Evolutionary conservation across 768 basidiomycete species (phyloP).

Genomic region (Boletus fagicola): DNA sequence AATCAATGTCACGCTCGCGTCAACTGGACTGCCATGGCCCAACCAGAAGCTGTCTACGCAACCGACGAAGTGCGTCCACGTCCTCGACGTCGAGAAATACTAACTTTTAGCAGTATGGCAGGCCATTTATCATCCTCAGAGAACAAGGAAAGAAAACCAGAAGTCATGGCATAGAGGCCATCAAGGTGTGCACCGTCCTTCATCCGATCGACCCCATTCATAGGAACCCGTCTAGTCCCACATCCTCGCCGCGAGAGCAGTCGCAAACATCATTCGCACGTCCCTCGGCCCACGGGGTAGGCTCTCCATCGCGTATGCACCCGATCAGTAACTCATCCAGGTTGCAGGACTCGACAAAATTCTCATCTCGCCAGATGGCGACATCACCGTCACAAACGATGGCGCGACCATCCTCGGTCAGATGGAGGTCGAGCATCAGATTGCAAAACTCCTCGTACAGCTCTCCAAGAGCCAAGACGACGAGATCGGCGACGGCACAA

Average conservation of each 20-base stretch:
- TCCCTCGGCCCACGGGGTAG: constrained; percentile 92
- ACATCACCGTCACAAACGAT: constrained; percentile 99
- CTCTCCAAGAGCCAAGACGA: constrained; percentile 98
- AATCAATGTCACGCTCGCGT: constrained; percentile 29
- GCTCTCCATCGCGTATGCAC: constrained; percentile 14
- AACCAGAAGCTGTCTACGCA: constrained; percentile 74
- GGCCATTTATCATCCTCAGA: constrained; percentile 96
- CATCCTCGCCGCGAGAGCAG: constrained; percentile 92
- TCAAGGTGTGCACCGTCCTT: constrained; percentile 61
- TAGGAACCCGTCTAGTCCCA: constrained; percentile 58
- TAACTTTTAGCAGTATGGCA: constrained; percentile 63
- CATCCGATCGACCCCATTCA: constrained; percentile 1
- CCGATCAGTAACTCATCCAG: constrained; percentile 13
- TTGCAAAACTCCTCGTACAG: constrained; percentile 96
- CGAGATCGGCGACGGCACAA: constrained; percentile 99
- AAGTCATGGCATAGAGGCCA: constrained; percentile 89
- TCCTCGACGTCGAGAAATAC: background rate
- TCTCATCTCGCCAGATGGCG: constrained; percentile 93
- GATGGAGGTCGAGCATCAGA: constrained; percentile 99
- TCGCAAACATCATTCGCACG: constrained; percentile 92
- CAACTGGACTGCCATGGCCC: constrained; percentile 23
- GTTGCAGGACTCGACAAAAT: constrained; percentile 89
- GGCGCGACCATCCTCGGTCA: constrained; percentile 97
- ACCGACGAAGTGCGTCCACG: constrained; percentile 71
- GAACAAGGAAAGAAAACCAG: constrained; percentile 93